Percentiles rank a stretch among this genome's conserved stretches.
These are phyloP conservation scores for Ophiocordyceps australis DNA, from an alignment of 2,329 filamentous ascomycete genomes.

Conservation along the genomic window DNA sequence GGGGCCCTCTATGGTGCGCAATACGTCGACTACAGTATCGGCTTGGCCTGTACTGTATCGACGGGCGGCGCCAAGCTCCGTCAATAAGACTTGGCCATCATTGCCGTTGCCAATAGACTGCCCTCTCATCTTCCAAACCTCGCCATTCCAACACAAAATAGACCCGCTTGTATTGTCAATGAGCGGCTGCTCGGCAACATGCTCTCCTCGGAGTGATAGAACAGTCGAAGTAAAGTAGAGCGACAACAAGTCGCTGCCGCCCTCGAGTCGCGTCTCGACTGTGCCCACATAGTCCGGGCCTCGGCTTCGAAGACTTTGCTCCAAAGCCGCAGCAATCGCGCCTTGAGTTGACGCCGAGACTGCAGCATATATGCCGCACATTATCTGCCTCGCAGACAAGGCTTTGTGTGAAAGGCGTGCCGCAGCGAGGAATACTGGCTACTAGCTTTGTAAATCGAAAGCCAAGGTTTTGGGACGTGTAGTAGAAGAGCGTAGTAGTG, in stretches of 20 bases:
- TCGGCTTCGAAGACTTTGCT: conserved; percentile 29
- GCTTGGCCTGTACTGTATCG: conserved; percentile 6
- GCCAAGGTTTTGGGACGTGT: too few species aligned
- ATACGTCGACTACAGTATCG: conserved; percentile 23
- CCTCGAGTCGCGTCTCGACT: conserved; percentile 12
- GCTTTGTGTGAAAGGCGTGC: too few species aligned
- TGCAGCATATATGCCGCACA: conserved; percentile 43
- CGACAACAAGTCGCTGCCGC: conserved; percentile 12
- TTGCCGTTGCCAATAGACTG: conserved; percentile 49
- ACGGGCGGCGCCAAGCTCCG: conserved; percentile 29
- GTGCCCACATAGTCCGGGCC: conserved; percentile 41
- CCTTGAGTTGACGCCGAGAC: conserved; percentile 18
- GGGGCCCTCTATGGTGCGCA: conserved; percentile 55
- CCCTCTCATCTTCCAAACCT: conserved; percentile 64
- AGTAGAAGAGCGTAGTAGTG: too few species aligned
- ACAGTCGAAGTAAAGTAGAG: conserved; percentile 68
- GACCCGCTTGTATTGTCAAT: conserved; percentile 35
- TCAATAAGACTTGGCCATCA: conserved; percentile 57
- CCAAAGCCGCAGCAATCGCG: conserved; percentile 16
- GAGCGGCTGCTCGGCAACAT: conserved; percentile 57
- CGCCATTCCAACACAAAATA: conserved; percentile 90
- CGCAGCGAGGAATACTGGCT: too few species aligned
- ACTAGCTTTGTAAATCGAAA: too few species aligned
- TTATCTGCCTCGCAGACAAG: conserved; percentile 13
- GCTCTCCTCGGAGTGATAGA: conserved; percentile 66